Evolutionary conservation across 1,284 basidiomycete species (phyloP), one percentile per base, ranked within the genome.

Genomic region (Ceratorhiza oryzae-sativae): DNA sequence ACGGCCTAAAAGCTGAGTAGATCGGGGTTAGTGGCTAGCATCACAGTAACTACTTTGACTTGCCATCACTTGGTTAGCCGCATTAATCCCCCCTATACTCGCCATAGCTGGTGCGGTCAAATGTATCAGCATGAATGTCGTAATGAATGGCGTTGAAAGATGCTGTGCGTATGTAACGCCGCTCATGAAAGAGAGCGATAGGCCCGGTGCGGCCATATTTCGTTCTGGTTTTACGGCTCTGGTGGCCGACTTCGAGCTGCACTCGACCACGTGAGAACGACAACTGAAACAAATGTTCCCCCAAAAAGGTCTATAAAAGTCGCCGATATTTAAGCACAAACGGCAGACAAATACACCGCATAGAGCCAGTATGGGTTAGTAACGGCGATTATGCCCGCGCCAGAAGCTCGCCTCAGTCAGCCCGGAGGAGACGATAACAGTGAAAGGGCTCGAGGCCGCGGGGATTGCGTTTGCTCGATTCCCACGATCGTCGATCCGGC

Each of bases 31-130:
- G 18, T 18, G 30, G 25, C 15, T 15, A 30, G 10, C 41, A 45
- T 23, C 13, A 13, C 23, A 42, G 8, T 39, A 15, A 67, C 32
- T 49, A 34, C 25, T 23, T 20, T 10, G 3, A 39, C 62, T 71
- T 32, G 90, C 91, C 90, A 92, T 90, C 39, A 86, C 85, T 76
- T 86, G 86, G 0, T 89, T 90, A 6, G 91, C 83, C 20, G 88
- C 75, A 8, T 81, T 83, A 0, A 89, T 86, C 0, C 91, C 90
- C 8, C 91, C 90, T 0, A 91, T 39, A 74, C 83, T 90, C 0
- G 90, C 90, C 15, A 88, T 76, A 1, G 84, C 80, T 0, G 91
- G 91, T 0, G 91, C 89, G 2, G 88, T 83, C 15, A 93, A 81
- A 77, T 93, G 91, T 45, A 91, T 83, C 12, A 89, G 74, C 1